Conservation (phyloP, 305 asterid genomes). For the Fraxinus latifolia region DNA sequence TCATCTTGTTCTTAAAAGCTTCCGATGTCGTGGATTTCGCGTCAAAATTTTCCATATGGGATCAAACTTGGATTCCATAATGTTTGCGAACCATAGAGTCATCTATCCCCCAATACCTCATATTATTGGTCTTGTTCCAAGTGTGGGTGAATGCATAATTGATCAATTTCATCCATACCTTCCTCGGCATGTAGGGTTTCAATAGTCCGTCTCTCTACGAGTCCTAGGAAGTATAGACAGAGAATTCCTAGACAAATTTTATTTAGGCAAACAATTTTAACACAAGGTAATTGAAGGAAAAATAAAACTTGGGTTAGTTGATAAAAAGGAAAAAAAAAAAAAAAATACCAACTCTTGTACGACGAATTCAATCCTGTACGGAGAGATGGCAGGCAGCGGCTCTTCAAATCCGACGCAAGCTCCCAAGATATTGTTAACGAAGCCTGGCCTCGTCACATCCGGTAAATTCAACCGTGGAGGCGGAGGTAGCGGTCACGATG, state of each 20-base stretch:
- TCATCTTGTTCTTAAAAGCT: neutral
- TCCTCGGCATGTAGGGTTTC: neutral
- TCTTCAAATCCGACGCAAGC: conserved; percentile 43
- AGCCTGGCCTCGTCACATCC: conserved; percentile 71
- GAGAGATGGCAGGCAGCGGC: conserved; percentile 42
- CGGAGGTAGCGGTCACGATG: conserved; percentile 46
- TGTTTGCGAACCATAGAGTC: neutral
- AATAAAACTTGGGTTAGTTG: neutral
- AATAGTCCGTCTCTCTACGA: neutral
- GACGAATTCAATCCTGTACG: neutral
- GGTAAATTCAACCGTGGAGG: conserved; percentile 55
- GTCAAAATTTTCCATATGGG: neutral
- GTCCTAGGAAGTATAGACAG: neutral
- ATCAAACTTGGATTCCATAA: neutral
- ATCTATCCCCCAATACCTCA: neutral
- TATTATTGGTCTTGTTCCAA: neutral
- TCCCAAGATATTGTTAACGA: conserved; percentile 84
- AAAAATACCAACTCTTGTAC: neutral
- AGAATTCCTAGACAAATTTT: neutral
- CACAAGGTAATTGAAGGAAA: neutral
- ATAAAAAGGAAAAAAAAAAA: neutral
- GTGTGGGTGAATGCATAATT: neutral
- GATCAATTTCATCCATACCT: neutral
- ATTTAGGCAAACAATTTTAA: neutral
- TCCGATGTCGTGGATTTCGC: neutral